phyloP scores from a whole-genome alignment of 495 filamentous ascomycete genomes.

The Patellaria atrata region DNA sequence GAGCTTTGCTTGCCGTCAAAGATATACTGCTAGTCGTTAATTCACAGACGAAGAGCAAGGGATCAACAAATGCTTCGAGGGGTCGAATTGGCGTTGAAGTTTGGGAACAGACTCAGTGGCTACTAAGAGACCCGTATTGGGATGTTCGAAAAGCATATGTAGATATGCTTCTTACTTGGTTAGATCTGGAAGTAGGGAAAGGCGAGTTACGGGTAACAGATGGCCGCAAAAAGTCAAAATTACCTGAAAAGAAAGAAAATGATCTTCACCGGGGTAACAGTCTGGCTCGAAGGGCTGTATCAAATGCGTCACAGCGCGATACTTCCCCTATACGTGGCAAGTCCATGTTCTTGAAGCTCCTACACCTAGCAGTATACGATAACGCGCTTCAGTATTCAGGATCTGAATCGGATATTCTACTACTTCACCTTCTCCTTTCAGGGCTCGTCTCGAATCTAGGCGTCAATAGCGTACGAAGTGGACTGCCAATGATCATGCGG shows the following conservation, averaged over 20 bases:
- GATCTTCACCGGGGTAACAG: constrained; percentile 27
- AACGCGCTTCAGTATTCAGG: constrained; percentile 57
- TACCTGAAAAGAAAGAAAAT: constrained; percentile 23
- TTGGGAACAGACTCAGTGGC: constrained; percentile 87
- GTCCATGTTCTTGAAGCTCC: constrained; percentile 62
- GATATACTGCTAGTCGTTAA: constrained; percentile 69
- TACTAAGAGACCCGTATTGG: constrained; percentile 61
- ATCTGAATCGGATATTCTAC: constrained; percentile 53
- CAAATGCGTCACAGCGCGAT: constrained; percentile 50
- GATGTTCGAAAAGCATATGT: constrained; percentile 69
- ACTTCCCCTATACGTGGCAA: constrained; percentile 39
- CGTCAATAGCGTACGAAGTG: constrained; percentile 65
- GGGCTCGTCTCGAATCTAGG: constrained; percentile 62
- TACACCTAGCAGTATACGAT: constrained; percentile 80
- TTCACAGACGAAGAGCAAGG: constrained; percentile 40
- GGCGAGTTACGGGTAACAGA: constrained; percentile 48
- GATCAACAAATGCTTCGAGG: constrained; percentile 48
- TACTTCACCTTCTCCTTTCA: constrained; percentile 60
- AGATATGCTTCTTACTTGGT: constrained; percentile 69
- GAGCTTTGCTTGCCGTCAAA: constrained; percentile 67
- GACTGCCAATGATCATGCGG: constrained; percentile 74
- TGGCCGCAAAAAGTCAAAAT: constrained; percentile 30
- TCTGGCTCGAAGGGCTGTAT: constrained; percentile 49
- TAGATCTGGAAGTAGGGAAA: constrained; percentile 60
- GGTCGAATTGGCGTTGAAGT: constrained; percentile 60